Conservation (phyloP, 2,329 filamentous ascomycete genomes). For the Hymenoscyphus linearis region DNA sequence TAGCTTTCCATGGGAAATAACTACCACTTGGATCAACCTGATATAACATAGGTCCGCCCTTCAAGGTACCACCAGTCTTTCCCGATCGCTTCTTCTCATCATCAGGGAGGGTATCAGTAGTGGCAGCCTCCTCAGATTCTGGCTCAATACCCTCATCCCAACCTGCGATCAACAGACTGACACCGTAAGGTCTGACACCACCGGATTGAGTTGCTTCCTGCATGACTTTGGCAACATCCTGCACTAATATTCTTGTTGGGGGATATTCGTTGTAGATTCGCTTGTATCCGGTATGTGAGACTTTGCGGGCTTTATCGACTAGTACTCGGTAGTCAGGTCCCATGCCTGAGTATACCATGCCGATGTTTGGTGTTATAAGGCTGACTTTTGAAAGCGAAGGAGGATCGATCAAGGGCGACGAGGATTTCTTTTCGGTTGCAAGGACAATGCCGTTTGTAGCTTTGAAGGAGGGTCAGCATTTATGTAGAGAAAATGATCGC, state of each 20-base stretch:
- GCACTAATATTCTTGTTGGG: slow-evolving; percentile 97
- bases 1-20: slow-evolving; percentile 99
- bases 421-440: slow-evolving; percentile 99
- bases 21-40: slow-evolving; percentile 98
- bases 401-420: slow-evolving; percentile 92
- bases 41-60: slow-evolving; percentile 95
- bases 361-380: slow-evolving; percentile 97
- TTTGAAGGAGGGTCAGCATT: slow-evolving; percentile 34
- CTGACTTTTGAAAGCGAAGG: slow-evolving; percentile 95
- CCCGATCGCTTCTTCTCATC: slow-evolving; percentile 65
- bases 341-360: slow-evolving; percentile 99
- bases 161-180: slow-evolving; percentile 89
- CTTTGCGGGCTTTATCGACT: slow-evolving; percentile 96
- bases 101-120: slow-evolving; percentile 51
- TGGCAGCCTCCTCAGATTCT: slow-evolving; percentile 60
- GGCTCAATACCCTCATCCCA: slow-evolving; percentile 97
- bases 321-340: slow-evolving; percentile 96
- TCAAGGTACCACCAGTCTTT: slow-evolving; percentile 92
- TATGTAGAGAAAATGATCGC: background rate
- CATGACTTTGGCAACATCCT: slow-evolving; percentile 96
- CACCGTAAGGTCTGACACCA: slow-evolving; percentile 94
- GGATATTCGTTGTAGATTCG: slow-evolving; percentile 99
- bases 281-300: slow-evolving; percentile 98
- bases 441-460: slow-evolving; percentile 98
- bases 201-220: slow-evolving; percentile 98